Base-by-base conservation (phyloP, 768 basidiomycete species). In the Mycena leptocephala region DNA sequence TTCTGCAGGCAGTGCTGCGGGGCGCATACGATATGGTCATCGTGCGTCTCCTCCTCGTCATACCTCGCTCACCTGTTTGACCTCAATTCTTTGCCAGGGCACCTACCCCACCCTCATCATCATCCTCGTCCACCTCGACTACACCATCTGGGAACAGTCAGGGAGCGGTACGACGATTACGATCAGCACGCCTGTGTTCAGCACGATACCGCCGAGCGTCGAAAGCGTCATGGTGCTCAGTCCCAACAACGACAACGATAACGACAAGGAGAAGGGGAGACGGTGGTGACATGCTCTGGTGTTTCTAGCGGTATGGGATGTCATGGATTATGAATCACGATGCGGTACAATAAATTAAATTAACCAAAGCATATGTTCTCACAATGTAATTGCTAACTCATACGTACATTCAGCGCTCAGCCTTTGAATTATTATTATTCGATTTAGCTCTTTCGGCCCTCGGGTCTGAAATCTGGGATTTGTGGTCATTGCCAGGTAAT, bases 101-200 rank as follows among this genome's bases (percentile, higher is more conserved):
- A 28, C 24, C 0, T 72, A 72, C 14, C 71, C 71, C 22, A 72
- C 62, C 51, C 46, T 72, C 48, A 64, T 72, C 9, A 72, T 72
- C 62, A 64, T 64, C 32, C 33, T 72, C 46, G 71, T 72, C 8
- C 62, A 63, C 48, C 51, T 72, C 33, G 61, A 63, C 48, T 72
- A 63, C 62, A 72, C 71, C 5, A 26, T 64, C 48, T 72, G 71
- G 71, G 33, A 55, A 32, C 62, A 7, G 8, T 16, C 55, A 4
- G n/a, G 26, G 4, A 32, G 18, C 14, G 24, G 39, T 26, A 48
- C 69, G 26, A 33, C n/a, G 58, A 30, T 30, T 16, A 24, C 8
- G 13, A 5, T 8, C 18, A 37, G 28, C n/a, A 32, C 67, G 28
- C n/a, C 53, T 5, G 18, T 35, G n/a, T 71, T 71, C 70, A 71